A percentile compares a stretch with the other conserved stretches of the same genome.
Evolutionary conservation across 306 rosid species (phyloP).

Genomic region (Vigna unguiculata): DNA sequence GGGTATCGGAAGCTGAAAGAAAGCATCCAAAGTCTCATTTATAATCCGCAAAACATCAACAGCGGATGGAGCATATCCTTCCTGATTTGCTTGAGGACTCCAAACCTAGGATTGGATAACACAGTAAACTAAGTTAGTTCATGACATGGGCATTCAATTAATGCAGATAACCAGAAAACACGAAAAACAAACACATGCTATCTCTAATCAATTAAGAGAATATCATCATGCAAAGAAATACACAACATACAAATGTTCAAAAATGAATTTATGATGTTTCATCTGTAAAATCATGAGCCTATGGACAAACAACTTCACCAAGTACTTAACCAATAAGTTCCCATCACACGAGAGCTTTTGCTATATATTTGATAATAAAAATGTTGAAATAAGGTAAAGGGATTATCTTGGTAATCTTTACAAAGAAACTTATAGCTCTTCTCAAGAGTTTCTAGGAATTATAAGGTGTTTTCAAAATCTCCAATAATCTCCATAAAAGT

Average conservation of each 20-base stretch:
- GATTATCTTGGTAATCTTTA: not conserved
- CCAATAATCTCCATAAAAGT: not conserved
- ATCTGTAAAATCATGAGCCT: not conserved
- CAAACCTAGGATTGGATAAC: slow-evolving; percentile 70
- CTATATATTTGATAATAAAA: not conserved
- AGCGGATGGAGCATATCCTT: slow-evolving; percentile 92
- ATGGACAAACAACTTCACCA: not conserved
- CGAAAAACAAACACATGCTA: slow-evolving; percentile 27
- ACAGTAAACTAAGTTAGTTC: slow-evolving; percentile 49
- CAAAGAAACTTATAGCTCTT: not conserved
- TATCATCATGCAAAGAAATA: slow-evolving; percentile 1
- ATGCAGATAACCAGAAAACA: slow-evolving; percentile 20
- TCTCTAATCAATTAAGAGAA: slow-evolving; percentile 30
- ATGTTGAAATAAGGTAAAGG: not conserved
- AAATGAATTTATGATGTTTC: not conserved
- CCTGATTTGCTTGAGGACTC: slow-evolving; percentile 74
- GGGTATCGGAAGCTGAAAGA: slow-evolving; percentile 92
- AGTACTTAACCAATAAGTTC: slow-evolving; percentile 2
- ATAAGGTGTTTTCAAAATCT: not conserved
- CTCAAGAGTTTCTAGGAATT: not conserved
- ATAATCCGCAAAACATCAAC: slow-evolving; percentile 84
- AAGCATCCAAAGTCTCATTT: slow-evolving; percentile 93
- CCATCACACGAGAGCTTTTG: not conserved
- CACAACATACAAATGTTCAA: slow-evolving; percentile 18
- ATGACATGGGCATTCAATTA: slow-evolving; percentile 24